Evolutionary conservation across 139 green algal species (phyloP), one percentile per base, ranked within the genome.

Genomic region (Raphidocelis subcapitata): DNA sequence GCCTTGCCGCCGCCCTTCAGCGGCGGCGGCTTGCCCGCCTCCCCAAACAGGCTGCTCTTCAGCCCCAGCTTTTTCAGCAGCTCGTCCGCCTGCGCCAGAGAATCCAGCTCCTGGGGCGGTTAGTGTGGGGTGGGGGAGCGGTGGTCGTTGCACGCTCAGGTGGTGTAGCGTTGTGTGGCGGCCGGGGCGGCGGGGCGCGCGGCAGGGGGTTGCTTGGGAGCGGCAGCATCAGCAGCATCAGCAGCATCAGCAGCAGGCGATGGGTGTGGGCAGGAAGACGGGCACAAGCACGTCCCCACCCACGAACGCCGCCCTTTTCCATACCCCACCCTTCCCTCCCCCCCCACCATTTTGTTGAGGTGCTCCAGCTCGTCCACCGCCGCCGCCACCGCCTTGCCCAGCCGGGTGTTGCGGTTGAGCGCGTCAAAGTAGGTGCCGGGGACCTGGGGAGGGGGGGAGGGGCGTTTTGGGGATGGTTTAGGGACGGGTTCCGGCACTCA

Each of bases 371-470:
- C 82, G 36, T 79, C 68, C 15, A 75, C 75, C 47, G 82, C 82
- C 12, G 82, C 63, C 1, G 62, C n/a, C 20, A 87, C 72, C 4
- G 82, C 82, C 72, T 87, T 87, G 56, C 82, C 82, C 29, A 87
- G 82, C 67, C 77, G 84, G 24, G 82, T 84, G 12, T 84, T 69
- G 16, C 63, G 61, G 35, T 83, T 83, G 18, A 87, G 46, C 1
- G 82, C 82, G 33, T 87, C 82, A 20, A 75, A 51, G 49, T 84
- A 87, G 10, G n/a, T 74, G 3, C 82, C 82, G 28, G 82, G 82
- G 0, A 87, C 78, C 82, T 87, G 73, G 56, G 69, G 62, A 21
- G 15, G 23, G 21, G 12, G 29, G 3, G 26, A 5, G 14, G 24
- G 24, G 55, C 20, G 18, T 16, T 57, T 57, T 66, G 32, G 12